A percentile compares a stretch with the other conserved stretches of the same genome.
Evolutionary conservation across 371 early-diverging fungal species (phyloP).

Genomic region (Dichotomocladium elegans): DNA sequence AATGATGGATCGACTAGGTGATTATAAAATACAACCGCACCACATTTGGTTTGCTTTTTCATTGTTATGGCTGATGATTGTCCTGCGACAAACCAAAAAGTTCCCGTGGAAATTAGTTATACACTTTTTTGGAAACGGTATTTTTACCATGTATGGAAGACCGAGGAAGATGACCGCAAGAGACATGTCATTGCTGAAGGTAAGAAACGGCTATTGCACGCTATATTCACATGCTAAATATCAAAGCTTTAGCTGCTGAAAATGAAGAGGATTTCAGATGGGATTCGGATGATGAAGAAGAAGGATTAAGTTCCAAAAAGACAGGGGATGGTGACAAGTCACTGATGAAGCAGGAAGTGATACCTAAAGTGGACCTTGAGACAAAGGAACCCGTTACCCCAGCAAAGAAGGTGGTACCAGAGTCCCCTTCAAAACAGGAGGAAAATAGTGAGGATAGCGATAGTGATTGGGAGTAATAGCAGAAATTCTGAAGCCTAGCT

Average conservation of each 20-base stretch:
- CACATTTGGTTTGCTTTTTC: too few relatives aligned
- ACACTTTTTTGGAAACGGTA: constrained; percentile 44
- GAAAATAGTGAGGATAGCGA: constrained; percentile 25
- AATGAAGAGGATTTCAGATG: constrained; percentile 44
- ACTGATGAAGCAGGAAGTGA: too few relatives aligned
- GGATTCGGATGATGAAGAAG: constrained; percentile 50
- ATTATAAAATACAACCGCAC: neutral
- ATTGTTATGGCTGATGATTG: too few relatives aligned
- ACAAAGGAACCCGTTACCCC: too few relatives aligned
- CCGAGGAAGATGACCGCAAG: constrained; percentile 45
- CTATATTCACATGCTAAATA: neutral
- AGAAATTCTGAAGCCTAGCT: too few relatives aligned
- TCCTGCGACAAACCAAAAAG: constrained; percentile 8
- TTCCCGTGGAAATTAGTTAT: constrained; percentile 45
- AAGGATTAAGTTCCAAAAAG: neutral
- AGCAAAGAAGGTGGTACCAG: neutral
- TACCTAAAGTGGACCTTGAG: too few relatives aligned
- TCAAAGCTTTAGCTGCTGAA: constrained; percentile 10
- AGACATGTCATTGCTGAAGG: constrained; percentile 39
- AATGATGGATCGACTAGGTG: constrained; percentile 42
- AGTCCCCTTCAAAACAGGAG: neutral
- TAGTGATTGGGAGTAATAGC: constrained; percentile 43
- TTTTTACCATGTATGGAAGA: constrained; percentile 40
- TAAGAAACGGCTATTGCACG: too few relatives aligned
- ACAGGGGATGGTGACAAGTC: neutral